Evolutionary conservation across 1,284 basidiomycete genomes (phyloP).

Genomic region (Ceratobasidium sp.): DNA sequence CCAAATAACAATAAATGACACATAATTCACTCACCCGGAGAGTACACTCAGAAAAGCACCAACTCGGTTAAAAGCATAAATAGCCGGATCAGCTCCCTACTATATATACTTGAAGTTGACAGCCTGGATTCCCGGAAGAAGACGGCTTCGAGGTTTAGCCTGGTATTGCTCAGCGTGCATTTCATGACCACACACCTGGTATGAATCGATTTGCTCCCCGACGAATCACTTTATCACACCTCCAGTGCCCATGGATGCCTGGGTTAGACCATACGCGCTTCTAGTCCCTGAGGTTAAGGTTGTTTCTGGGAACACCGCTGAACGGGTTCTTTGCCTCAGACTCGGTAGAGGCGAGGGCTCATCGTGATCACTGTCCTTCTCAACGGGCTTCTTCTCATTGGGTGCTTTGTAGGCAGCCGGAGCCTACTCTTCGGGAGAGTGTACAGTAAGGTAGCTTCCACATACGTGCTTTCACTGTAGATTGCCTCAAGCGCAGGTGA

Average conservation of each 20-base stretch:
- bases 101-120: constrained; percentile 99
- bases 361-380: constrained; percentile 66
- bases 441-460: constrained; percentile 76
- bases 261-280: constrained; percentile 98
- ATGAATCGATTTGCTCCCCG: constrained; percentile 66
- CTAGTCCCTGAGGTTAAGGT: constrained; percentile 97
- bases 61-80: constrained; percentile 93
- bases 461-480: constrained; percentile 66
- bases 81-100: constrained; percentile 87
- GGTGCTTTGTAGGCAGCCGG: constrained; percentile 58
- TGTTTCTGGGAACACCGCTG: constrained; percentile 88
- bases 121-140: constrained; percentile 89
- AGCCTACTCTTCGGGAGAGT: constrained; percentile 65
- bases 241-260: constrained; percentile 80
- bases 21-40: background rate
- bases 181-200: constrained; percentile 7
- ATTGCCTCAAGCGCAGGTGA: constrained; percentile 76
- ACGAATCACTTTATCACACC: constrained; percentile 89
- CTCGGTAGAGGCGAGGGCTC: constrained; percentile 65
- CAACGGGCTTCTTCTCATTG: constrained; percentile 66
- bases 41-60: constrained; percentile 80
- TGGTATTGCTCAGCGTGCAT: constrained; percentile 50
- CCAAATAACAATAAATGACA: no score
- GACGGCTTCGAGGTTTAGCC: constrained; percentile 91
- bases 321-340: constrained; percentile 93